A percentile compares a stretch with the other conserved stretches of the same genome.
Conservation (phyloP, 2,329 filamentous ascomycete species). For the Triangularia setosa region DNA sequence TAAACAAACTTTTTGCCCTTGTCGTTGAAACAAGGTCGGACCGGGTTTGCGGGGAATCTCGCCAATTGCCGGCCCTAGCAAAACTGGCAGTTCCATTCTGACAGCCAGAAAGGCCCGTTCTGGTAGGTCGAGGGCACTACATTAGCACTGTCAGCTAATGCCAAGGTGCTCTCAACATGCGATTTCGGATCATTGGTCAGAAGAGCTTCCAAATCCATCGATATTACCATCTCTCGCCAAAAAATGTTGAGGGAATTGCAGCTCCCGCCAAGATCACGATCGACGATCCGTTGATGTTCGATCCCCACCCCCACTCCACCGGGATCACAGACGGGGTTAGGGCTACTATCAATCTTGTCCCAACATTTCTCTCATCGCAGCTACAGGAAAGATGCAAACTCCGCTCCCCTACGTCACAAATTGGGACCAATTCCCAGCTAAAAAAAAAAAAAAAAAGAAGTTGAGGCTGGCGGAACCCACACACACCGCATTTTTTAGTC, state of each 20-base stretch:
- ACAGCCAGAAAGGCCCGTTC: background rate
- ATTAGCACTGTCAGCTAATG: background rate
- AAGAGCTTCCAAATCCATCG: background rate
- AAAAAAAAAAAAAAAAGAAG: background rate
- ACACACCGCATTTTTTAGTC: background rate
- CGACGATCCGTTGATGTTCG: background rate
- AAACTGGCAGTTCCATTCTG: background rate
- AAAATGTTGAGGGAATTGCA: background rate
- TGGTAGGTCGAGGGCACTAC: background rate
- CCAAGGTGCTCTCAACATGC: background rate
- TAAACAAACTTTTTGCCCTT: too few species aligned
- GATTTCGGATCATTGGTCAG: background rate
- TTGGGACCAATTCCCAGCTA: background rate
- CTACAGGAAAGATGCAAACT: background rate
- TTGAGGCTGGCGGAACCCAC: background rate
- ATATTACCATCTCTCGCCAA: background rate
- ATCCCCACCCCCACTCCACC: background rate
- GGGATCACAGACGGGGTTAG: background rate
- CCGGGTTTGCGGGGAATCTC: background rate
- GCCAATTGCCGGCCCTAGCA: background rate
- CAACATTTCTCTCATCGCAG: background rate
- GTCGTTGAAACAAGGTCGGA: background rate
- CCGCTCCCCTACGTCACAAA: background rate
- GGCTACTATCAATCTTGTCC: background rate
- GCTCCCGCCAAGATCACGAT: background rate